These are phyloP conservation scores for Elsinoe arachidis DNA, from an alignment of 2,329 filamentous ascomycete species.

Conservation along the genomic window DNA sequence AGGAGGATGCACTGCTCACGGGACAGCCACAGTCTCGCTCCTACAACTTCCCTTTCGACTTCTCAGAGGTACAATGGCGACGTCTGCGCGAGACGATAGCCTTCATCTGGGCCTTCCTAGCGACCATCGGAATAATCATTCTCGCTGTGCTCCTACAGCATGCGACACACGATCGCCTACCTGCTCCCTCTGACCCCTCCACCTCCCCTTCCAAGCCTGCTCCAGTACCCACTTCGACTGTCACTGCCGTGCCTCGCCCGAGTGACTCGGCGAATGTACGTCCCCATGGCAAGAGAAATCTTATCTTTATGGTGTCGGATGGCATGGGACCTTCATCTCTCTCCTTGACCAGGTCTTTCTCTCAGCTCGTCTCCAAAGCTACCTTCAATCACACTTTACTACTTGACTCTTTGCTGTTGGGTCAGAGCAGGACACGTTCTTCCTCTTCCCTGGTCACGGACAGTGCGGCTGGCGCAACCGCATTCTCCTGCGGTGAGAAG, in stretches of 20 bases:
- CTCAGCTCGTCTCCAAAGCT: constrained; percentile 67
- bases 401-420: constrained; percentile 83
- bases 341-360: constrained; percentile 75
- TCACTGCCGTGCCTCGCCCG: not conserved
- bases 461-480: constrained; percentile 92
- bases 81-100: constrained; percentile 66
- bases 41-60: constrained; percentile 14
- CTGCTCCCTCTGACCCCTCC: not conserved
- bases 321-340: constrained; percentile 95
- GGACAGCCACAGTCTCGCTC: constrained; percentile 36
- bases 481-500: constrained; percentile 86
- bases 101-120: constrained; percentile 74
- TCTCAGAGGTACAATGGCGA: constrained; percentile 38
- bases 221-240: not conserved
- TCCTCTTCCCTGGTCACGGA: constrained; percentile 83
- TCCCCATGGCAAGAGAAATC: constrained; percentile 65
- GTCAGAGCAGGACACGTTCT: constrained; percentile 78
- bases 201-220: constrained; percentile 1
- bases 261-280: constrained; percentile 16
- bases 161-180: constrained; percentile 32
- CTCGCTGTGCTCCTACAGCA: constrained; percentile 75
- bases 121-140: constrained; percentile 69
- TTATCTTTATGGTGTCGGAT: constrained; percentile 98
- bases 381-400: constrained; percentile 66
- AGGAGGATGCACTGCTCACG: constrained; percentile 55